Base-by-base conservation (phyloP, 164 flowering plant genomes). In the Akebia trifoliata region DNA sequence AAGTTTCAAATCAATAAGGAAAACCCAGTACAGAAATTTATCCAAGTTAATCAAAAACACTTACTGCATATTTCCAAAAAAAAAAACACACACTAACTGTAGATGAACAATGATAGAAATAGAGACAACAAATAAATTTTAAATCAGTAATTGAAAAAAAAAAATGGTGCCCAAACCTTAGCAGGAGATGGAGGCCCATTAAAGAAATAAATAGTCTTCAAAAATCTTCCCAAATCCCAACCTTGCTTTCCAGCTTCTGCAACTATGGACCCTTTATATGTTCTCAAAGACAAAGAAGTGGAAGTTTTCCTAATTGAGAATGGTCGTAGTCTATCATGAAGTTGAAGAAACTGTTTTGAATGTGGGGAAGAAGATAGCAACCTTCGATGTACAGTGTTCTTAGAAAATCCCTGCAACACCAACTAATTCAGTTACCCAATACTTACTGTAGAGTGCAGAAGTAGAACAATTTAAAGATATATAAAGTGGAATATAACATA, bases 181-280 rank as follows among this genome's bases (percentile, higher is more conserved):
- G 79, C 76, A 62, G 95, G 97, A 69, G 90, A 80, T 22, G 98
- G 98, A 26, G 87, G 95, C 26, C 86, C 94, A 62, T 89, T 84
- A 70, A 93, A 89, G 57, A 85, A 93, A 53, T 75, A 87, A 26
- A 93, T 42, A 2, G 98, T 93, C 70, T 77, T 81, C 45, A 89
- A 34, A 69, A 93, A 93, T 74, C 97, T 82, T 5, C 97, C 98
- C 12, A 93, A 60, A 64, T 93, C 95, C 97, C 98, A 93, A 62
- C 79, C 61, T 64, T 84, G 82, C 46, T 42, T 77, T 45, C 74
- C 74, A 56, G 78, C 69, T 69, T 78, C 75, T 24, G 91, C 86
- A 44, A 42, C 38, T 66, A 83, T 65, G 8, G 38, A 32, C 8
- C 77, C 53, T 59, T 56, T 76, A 52, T 54, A 57, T 18, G 66